A percentile compares a stretch with the other conserved stretches of the same genome.
Evolutionary conservation across 139 green algal species (phyloP).

Genomic region (Astrephomene gubernaculifera): DNA sequence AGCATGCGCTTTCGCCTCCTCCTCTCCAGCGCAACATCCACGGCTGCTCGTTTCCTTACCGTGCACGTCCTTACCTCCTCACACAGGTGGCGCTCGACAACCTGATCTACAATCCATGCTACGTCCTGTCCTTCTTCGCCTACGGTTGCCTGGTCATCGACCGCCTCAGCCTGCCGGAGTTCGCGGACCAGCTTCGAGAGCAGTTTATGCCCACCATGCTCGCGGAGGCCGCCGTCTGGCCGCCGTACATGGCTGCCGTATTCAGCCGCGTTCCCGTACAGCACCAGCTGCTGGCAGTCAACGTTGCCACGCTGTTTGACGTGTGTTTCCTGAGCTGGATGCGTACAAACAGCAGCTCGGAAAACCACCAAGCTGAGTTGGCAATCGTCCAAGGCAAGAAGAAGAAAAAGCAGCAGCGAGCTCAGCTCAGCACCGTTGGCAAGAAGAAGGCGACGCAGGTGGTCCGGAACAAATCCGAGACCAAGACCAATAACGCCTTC

Average conservation of each 20-base stretch:
- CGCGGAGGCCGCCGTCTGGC: constrained; percentile 58
- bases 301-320: constrained; percentile 63
- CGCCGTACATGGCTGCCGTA: constrained; percentile 53
- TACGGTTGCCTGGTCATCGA: constrained; percentile 55
- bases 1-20: no score
- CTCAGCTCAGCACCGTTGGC: no score
- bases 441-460: no score
- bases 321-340: constrained; percentile 65
- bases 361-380: not conserved
- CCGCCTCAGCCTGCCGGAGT: not conserved
- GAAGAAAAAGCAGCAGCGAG: no score
- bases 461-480: no score
- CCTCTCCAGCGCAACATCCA: no score
- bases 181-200: not conserved
- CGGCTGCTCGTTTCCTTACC: no score
- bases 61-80: no score
- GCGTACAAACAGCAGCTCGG: not conserved
- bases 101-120: constrained; percentile 45
- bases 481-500: no score
- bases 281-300: constrained; percentile 69
- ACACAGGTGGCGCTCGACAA: constrained; percentile 53
- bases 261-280: constrained; percentile 54
- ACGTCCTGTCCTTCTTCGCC: constrained; percentile 54
- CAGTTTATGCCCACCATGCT: constrained; percentile 63
- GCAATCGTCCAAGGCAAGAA: not conserved